Evolutionary conservation across 2,329 filamentous ascomycete genomes (phyloP).

Genomic region (Colletotrichum sp.): DNA sequence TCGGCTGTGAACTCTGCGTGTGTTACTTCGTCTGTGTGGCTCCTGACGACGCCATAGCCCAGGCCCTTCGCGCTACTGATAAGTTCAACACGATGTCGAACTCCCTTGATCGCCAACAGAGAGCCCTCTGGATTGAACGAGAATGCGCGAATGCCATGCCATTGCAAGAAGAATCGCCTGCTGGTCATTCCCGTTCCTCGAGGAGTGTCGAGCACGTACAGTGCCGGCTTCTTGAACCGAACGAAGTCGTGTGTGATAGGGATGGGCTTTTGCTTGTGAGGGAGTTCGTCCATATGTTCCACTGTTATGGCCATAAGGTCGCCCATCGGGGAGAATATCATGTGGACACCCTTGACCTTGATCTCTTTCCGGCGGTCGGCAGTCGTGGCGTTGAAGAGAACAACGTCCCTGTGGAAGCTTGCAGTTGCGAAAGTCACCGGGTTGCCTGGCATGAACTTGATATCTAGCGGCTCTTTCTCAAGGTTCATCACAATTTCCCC

Average conservation of each 20-base stretch:
- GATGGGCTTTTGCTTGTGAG: background rate
- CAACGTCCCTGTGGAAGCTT: conserved; percentile 7
- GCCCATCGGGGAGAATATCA: conserved; percentile 3
- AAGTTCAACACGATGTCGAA: conserved; percentile 13
- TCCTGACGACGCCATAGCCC: conserved; percentile 6
- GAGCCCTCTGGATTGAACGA: conserved; percentile 8
- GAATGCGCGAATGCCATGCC: conserved; percentile 11
- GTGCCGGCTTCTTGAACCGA: background rate
- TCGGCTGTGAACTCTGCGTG: conserved; percentile 18
- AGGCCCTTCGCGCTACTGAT: background rate
- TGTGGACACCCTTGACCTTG: background rate
- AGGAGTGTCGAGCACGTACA: background rate
- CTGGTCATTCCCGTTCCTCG: background rate
- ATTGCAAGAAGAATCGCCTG: background rate
- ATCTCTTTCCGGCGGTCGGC: background rate
- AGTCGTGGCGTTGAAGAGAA: conserved; percentile 2
- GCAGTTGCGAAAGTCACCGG: conserved; percentile 6
- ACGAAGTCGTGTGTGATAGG: conserved; percentile 4
- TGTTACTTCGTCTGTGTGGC: conserved; percentile 20
- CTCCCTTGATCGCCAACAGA: background rate
- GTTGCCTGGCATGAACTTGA: conserved; percentile 2
- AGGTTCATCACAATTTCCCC: conserved; percentile 6
- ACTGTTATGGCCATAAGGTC: conserved; percentile 1
- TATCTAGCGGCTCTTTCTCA: conserved; percentile 5
- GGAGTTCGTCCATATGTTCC: background rate